These are phyloP conservation scores for Phytophthora boehmeriae DNA, from an alignment of 352 stramenopile species.

Conservation along the genomic window DNA sequence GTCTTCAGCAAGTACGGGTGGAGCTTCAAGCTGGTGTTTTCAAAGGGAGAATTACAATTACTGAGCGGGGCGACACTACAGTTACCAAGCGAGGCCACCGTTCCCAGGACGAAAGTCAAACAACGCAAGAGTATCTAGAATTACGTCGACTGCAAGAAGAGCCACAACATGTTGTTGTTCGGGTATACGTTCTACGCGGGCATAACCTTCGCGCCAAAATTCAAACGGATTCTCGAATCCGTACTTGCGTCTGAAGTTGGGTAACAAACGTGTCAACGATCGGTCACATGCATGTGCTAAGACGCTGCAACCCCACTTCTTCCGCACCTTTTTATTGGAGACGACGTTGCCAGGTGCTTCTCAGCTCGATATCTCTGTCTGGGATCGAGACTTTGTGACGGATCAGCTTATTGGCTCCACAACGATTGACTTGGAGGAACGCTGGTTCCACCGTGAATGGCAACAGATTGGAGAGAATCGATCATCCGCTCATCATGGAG, in stretches of 20 bases:
- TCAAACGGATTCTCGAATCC: slow-evolving; percentile 81
- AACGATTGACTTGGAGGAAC: slow-evolving; percentile 92
- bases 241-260: slow-evolving; percentile 77
- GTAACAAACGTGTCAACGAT: slow-evolving; percentile 74
- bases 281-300: slow-evolving; percentile 70
- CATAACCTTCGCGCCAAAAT: slow-evolving; percentile 84
- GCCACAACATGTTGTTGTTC: slow-evolving; percentile 62
- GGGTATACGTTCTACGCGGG: slow-evolving; percentile 76
- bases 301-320: slow-evolving; percentile 85
- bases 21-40: slow-evolving; percentile 76
- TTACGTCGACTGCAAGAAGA: slow-evolving; percentile 36
- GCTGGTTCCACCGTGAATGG: slow-evolving; percentile 92
- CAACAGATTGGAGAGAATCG: slow-evolving; percentile 56
- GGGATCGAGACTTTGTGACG: slow-evolving; percentile 74
- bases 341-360: slow-evolving; percentile 77
- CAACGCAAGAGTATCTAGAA: slow-evolving; percentile 29
- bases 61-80: slow-evolving; percentile 30
- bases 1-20: slow-evolving; percentile 55
- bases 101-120: slow-evolving; percentile 24
- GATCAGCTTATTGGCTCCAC: slow-evolving; percentile 92
- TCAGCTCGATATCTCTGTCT: slow-evolving; percentile 80
- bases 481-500: slow-evolving; percentile 1
- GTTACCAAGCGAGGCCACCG: slow-evolving; percentile 4
- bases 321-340: slow-evolving; percentile 63
- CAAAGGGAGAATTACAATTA: slow-evolving; percentile 78